Evolutionary conservation across 768 basidiomycete species (phyloP).

Genomic region (Suillus discolor): DNA sequence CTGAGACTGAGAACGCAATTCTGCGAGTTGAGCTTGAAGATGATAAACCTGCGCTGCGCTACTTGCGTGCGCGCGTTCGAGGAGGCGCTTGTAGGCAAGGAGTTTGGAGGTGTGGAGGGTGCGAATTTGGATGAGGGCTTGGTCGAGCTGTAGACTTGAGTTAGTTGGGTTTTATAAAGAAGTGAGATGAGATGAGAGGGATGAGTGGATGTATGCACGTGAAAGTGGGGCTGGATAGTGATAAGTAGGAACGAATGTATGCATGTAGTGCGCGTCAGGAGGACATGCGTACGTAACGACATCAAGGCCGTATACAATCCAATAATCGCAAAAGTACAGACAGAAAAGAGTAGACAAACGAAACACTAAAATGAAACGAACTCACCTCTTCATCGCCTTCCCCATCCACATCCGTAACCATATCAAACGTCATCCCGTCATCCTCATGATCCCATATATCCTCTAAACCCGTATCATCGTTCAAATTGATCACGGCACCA

Average conservation of each 20-base stretch:
- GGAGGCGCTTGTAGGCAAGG: slow-evolving; percentile 73
- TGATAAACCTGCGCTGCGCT: slow-evolving; percentile 84
- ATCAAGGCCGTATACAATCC: not conserved
- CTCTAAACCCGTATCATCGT: slow-evolving; percentile 26
- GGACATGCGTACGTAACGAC: slow-evolving; percentile 12
- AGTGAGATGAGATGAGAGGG: not conserved
- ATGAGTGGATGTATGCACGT: not conserved
- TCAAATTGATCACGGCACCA: slow-evolving; percentile 20
- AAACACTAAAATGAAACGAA: slow-evolving; percentile 9
- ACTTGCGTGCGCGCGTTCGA: slow-evolving; percentile 79
- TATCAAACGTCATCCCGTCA: slow-evolving; percentile 68
- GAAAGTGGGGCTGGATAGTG: not conserved
- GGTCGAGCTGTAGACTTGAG: slow-evolving; percentile 41
- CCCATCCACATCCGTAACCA: slow-evolving; percentile 65
- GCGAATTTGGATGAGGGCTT: slow-evolving; percentile 42
- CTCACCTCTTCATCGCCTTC: slow-evolving; percentile 74
- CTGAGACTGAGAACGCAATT: slow-evolving; percentile 55
- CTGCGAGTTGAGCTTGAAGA: slow-evolving; percentile 76
- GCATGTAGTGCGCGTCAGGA: not conserved
- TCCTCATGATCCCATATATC: slow-evolving; percentile 44
- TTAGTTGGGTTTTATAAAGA: not conserved
- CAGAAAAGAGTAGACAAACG: not conserved
- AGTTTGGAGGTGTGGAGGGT: slow-evolving; percentile 56
- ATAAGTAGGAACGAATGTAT: not conserved
- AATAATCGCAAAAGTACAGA: not conserved